These are phyloP conservation scores for Mitragyna speciosa DNA, from an alignment of 257 asterid genomes.

Conservation along the genomic window DNA sequence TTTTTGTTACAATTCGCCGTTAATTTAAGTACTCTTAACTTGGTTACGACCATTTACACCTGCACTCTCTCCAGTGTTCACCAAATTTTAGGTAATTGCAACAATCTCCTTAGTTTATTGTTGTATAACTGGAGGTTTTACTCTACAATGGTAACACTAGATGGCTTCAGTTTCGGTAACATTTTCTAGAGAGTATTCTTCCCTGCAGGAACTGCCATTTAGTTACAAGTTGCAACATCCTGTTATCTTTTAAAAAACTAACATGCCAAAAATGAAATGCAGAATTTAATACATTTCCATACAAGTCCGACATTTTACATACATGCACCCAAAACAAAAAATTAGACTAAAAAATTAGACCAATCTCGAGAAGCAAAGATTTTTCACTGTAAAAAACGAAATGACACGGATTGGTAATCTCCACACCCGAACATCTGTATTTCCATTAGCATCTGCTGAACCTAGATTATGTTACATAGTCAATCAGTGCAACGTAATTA, in stretches of 20 bases:
- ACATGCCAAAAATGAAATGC: background rate
- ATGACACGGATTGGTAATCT: conserved; percentile 8
- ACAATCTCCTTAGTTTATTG: background rate
- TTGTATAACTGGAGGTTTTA: background rate
- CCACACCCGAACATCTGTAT: background rate
- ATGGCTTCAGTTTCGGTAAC: background rate
- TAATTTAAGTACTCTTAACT: background rate
- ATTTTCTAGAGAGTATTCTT: background rate
- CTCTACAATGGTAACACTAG: background rate
- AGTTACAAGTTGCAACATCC: background rate
- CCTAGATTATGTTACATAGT: conserved; percentile 10
- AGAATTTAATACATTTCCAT: background rate
- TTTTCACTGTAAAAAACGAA: background rate
- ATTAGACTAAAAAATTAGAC: background rate
- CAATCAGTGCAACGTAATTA: conserved; percentile 10
- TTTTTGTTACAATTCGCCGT: background rate
- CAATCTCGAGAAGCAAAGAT: background rate
- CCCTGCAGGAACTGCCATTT: background rate
- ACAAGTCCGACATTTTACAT: background rate
- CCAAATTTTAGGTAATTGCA: background rate
- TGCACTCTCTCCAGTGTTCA: background rate
- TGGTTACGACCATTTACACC: background rate
- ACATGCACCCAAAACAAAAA: background rate
- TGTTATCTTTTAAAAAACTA: background rate
- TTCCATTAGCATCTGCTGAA: conserved; percentile 1